A percentile compares a stretch with the other conserved stretches of the same genome.
Conservation (phyloP, 768 basidiomycete genomes). For the Termitomyces sp. region DNA sequence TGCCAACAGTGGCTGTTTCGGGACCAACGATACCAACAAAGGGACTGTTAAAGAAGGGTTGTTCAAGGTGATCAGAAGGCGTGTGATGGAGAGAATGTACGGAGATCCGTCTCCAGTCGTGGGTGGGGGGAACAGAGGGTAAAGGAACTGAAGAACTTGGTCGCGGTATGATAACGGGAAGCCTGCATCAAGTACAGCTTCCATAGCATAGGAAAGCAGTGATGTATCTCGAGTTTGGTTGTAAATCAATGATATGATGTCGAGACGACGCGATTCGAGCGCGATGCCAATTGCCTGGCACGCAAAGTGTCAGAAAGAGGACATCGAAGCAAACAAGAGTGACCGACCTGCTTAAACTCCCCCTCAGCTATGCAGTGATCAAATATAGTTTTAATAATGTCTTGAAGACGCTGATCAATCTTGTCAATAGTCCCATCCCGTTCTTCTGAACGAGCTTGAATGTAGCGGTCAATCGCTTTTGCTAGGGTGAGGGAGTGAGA, state of each 20-base stretch:
- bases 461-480: constrained; percentile 94
- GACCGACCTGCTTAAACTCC: constrained; percentile 83
- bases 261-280: constrained; percentile 85
- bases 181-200: constrained; percentile 86
- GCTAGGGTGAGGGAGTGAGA: constrained; percentile 45
- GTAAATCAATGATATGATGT: constrained; percentile 81
- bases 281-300: constrained; percentile 90
- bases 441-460: constrained; percentile 64
- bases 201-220: constrained; percentile 88
- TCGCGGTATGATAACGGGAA: constrained; percentile 86
- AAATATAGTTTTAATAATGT: constrained; percentile 90
- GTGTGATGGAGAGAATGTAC: constrained; percentile 79
- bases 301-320: constrained; percentile 1
- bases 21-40: constrained; percentile 69
- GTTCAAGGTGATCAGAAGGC: constrained; percentile 86
- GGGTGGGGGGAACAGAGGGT: constrained; percentile 84
- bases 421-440: constrained; percentile 49
- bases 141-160: constrained; percentile 73
- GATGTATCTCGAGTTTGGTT: constrained; percentile 69
- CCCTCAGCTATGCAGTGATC: constrained; percentile 81
- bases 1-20: constrained; percentile 71
- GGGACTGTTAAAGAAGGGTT: constrained; percentile 76
- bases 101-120: constrained; percentile 69
- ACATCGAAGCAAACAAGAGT: constrained; percentile 10
- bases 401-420: constrained; percentile 77